Evolutionary conservation across 129 eudicot genomes (phyloP).

Genomic region (Saussurea involucrata): DNA sequence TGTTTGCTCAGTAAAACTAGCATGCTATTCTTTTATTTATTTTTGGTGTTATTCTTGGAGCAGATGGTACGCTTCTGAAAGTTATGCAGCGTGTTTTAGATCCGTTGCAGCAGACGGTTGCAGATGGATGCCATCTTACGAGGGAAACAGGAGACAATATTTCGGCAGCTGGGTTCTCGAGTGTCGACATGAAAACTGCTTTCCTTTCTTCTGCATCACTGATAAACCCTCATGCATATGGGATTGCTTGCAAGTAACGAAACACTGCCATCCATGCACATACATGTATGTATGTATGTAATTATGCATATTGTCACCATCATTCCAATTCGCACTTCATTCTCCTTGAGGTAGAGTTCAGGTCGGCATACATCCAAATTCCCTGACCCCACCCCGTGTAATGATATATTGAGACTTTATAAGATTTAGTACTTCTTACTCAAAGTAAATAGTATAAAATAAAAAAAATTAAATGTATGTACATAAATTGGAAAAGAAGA

Average conservation of each 20-base stretch:
- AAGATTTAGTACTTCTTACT: too few relatives aligned
- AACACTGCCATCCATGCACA: conserved; percentile 2
- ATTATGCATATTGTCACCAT: too few relatives aligned
- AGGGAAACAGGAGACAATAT: conserved; percentile 66
- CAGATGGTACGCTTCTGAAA: conserved; percentile 80
- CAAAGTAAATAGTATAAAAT: too few relatives aligned
- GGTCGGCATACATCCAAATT: too few relatives aligned
- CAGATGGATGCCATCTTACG: conserved; percentile 92
- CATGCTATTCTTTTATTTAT: neutral
- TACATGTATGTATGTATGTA: too few relatives aligned
- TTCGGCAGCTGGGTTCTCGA: conserved; percentile 71
- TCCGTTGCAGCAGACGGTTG: conserved; percentile 81
- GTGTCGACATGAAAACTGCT: conserved; percentile 43
- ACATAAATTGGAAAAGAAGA: too few relatives aligned
- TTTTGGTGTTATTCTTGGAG: conserved; percentile 5
- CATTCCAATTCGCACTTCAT: too few relatives aligned
- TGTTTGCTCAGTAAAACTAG: neutral
- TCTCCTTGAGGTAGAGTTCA: too few relatives aligned
- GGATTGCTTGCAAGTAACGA: conserved; percentile 64
- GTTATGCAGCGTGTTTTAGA: conserved; percentile 61
- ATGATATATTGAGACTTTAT: too few relatives aligned
- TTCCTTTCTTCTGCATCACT: conserved; percentile 54
- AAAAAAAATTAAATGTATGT: too few relatives aligned
- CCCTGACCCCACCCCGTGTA: too few relatives aligned
- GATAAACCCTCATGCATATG: conserved; percentile 73